These are phyloP conservation scores for Elongisporangium anandrum DNA, from an alignment of 352 stramenopile genomes.

Conservation along the genomic window DNA sequence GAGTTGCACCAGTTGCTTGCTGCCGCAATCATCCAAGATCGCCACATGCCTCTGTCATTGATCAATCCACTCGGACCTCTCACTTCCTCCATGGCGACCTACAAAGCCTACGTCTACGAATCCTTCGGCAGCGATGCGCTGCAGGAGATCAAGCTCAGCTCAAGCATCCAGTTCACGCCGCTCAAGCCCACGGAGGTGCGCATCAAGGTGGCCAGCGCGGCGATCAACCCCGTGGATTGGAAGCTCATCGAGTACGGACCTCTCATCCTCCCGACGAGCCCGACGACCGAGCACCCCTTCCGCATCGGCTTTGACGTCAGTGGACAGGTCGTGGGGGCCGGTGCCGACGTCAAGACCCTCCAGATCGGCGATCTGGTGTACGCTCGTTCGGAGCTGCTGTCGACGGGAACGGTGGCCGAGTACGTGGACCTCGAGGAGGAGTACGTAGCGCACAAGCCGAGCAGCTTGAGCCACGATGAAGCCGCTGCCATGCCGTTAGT, in stretches of 20 bases:
- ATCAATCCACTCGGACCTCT: too few relatives aligned
- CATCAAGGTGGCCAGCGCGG: constrained; percentile 53
- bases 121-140: constrained; percentile 6
- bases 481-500: constrained; percentile 44
- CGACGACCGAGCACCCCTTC: constrained; percentile 17
- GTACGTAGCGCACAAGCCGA: constrained; percentile 45
- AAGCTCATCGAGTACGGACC: constrained; percentile 10
- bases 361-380: constrained; percentile 63
- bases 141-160: constrained; percentile 18
- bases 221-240: constrained; percentile 61
- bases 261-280: constrained; percentile 6
- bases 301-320: constrained; percentile 64
- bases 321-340: constrained; percentile 54
- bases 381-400: constrained; percentile 26
- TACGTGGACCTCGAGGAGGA: constrained; percentile 30
- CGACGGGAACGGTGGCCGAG: constrained; percentile 55
- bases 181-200: constrained; percentile 15
- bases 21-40: too few relatives aligned
- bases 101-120: constrained; percentile 19
- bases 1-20: too few relatives aligned
- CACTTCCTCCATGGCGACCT: too few relatives aligned
- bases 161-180: neutral
- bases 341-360: constrained; percentile 35
- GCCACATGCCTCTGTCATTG: too few relatives aligned
- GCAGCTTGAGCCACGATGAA: constrained; percentile 42